These are phyloP conservation scores for Calonectria crousiana DNA, from an alignment of 2,329 filamentous ascomycete species.

Conservation along the genomic window DNA sequence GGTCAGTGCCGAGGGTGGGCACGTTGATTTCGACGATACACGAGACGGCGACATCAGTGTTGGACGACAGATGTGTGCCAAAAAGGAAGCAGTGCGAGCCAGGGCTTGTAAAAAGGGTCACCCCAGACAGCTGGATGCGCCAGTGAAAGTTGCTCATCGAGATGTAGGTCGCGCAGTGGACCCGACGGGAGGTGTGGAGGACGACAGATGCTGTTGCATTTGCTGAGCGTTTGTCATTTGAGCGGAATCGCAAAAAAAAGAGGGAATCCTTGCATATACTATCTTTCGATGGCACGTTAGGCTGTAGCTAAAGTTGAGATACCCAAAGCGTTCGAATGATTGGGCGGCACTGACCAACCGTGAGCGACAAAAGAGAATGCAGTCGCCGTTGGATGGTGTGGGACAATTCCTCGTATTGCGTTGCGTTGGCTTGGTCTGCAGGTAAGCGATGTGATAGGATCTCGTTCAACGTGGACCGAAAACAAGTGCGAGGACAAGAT, in stretches of 20 bases:
- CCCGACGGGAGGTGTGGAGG: conserved; percentile 10
- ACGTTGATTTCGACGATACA: conserved; percentile 22
- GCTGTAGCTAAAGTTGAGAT: conserved; percentile 3
- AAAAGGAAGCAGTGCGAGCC: conserved; percentile 15
- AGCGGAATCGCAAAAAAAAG: background rate
- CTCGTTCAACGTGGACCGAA: background rate
- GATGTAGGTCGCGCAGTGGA: conserved; percentile 11
- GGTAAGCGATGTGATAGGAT: conserved; percentile 12
- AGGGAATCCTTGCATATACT: conserved; percentile 10
- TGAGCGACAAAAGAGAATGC: conserved; percentile 15
- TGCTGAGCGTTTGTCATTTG: conserved; percentile 20
- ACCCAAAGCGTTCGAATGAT: conserved; percentile 13
- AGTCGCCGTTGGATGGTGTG: conserved; percentile 16
- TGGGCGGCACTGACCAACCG: conserved; percentile 27
- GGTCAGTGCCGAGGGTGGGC: conserved; percentile 24
- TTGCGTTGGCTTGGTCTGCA: conserved; percentile 23
- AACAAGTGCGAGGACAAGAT: background rate
- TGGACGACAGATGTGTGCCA: conserved; percentile 25
- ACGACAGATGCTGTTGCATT: background rate
- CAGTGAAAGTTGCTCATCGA: conserved; percentile 20
- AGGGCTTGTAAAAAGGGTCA: conserved; percentile 18
- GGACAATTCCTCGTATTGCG: conserved; percentile 30
- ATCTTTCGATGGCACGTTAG: conserved; percentile 5
- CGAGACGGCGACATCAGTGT: conserved; percentile 19
- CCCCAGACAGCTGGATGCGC: conserved; percentile 17